A percentile compares a stretch with the other conserved stretches of the same genome.
Evolutionary conservation across 2,329 filamentous ascomycete species (phyloP).

Genomic region (Neofusicoccum cordaticola): DNA sequence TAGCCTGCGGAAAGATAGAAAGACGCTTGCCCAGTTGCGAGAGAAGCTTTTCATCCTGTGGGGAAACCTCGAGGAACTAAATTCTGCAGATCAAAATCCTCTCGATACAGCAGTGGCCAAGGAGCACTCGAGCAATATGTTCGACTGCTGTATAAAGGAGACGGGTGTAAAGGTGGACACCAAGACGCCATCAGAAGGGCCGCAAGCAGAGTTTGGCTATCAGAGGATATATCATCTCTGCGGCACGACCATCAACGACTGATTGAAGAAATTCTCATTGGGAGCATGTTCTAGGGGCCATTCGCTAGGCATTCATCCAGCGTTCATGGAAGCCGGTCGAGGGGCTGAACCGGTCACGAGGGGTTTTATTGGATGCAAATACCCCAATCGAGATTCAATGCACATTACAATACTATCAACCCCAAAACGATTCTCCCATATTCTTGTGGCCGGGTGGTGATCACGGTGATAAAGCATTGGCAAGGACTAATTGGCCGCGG

Average conservation of each 20-base stretch:
- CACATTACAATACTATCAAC: too few species aligned
- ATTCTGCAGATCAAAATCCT: slow-evolving; percentile 35
- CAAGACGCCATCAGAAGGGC: background rate
- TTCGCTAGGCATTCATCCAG: too few species aligned
- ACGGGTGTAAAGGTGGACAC: slow-evolving; percentile 29
- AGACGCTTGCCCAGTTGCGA: slow-evolving; percentile 54
- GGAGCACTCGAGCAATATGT: slow-evolving; percentile 39
- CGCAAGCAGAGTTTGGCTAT: background rate
- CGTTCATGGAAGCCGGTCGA: too few species aligned
- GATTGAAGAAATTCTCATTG: background rate
- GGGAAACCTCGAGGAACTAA: slow-evolving; percentile 79
- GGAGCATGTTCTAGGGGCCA: too few species aligned
- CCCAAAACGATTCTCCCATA: too few species aligned
- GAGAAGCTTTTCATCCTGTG: slow-evolving; percentile 76
- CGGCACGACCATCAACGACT: background rate
- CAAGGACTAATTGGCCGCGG: too few species aligned
- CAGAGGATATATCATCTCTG: slow-evolving; percentile 5
- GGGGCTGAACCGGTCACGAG: too few species aligned
- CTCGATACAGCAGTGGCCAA: slow-evolving; percentile 26
- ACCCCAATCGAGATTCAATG: too few species aligned
- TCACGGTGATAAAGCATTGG: too few species aligned
- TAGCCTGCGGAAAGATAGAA: slow-evolving; percentile 57
- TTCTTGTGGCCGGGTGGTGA: too few species aligned
- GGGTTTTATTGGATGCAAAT: too few species aligned
- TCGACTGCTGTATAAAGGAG: slow-evolving; percentile 46